phyloP scores from a whole-genome alignment of 495 filamentous ascomycete genomes.

The Aspergillus ellipticus region DNA sequence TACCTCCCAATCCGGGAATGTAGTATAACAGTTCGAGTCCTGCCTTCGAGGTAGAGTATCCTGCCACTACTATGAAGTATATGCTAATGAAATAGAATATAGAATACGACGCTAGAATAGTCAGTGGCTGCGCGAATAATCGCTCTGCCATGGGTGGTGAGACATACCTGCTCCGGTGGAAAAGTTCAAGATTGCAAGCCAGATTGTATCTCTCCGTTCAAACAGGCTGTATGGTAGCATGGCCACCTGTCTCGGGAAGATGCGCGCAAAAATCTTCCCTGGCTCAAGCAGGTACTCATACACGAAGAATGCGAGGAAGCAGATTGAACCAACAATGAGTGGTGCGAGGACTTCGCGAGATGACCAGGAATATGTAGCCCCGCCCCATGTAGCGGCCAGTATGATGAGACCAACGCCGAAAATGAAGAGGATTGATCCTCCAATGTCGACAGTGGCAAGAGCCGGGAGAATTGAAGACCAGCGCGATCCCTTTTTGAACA shows the following conservation, averaged over 20 bases:
- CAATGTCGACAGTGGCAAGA: conserved; percentile 50
- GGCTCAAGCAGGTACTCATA: conserved; percentile 56
- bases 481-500: conserved; percentile 17
- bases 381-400: conserved; percentile 57
- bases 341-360: conserved; percentile 49
- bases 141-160: neutral
- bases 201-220: conserved; percentile 43
- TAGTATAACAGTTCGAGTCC: conserved; percentile 51
- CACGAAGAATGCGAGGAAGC: conserved; percentile 43
- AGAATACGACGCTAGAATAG: conserved; percentile 33
- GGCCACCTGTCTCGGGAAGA: conserved; percentile 46
- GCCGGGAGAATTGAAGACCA: conserved; percentile 27
- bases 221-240: conserved; percentile 57
- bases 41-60: conserved; percentile 39
- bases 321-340: conserved; percentile 45
- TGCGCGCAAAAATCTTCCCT: conserved; percentile 32
- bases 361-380: conserved; percentile 52
- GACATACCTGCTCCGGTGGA: conserved; percentile 42
- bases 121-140: neutral
- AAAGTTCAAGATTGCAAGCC: conserved; percentile 53
- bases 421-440: conserved; percentile 55
- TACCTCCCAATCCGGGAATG: conserved; percentile 40
- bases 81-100: conserved; percentile 60
- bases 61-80: conserved; percentile 55
- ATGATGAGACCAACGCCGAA: conserved; percentile 56